A percentile compares a stretch with the other conserved stretches of the same genome.
Evolutionary conservation across 257 asterid species (phyloP).

Genomic region (Plantago ovata): DNA sequence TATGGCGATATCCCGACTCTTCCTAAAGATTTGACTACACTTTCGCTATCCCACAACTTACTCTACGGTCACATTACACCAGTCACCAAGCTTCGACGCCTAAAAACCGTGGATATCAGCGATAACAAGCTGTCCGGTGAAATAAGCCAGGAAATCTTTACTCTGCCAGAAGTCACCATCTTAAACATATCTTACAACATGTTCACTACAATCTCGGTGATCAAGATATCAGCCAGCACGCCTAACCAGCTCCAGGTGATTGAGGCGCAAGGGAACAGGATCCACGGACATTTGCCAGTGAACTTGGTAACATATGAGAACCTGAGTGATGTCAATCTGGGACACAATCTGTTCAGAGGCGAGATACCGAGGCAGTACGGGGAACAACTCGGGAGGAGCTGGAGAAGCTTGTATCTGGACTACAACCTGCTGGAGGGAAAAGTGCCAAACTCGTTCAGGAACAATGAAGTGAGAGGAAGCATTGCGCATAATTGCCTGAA

Average conservation of each 20-base stretch:
- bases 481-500: conserved; percentile 43
- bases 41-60: conserved; percentile 29
- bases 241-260: conserved; percentile 26
- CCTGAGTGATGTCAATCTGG: conserved; percentile 34
- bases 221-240: conserved; percentile 7
- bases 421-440: conserved; percentile 40
- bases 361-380: conserved; percentile 37
- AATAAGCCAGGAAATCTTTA: conserved; percentile 25
- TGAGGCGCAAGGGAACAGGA: conserved; percentile 30
- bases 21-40: conserved; percentile 25
- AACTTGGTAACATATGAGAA: conserved; percentile 29
- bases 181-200: conserved; percentile 32
- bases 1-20: conserved; percentile 36
- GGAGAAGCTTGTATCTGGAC: conserved; percentile 38
- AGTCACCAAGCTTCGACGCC: conserved; percentile 24
- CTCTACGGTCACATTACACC: conserved; percentile 33
- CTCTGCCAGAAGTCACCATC: conserved; percentile 25
- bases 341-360: conserved; percentile 39
- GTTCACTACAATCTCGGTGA: conserved; percentile 29
- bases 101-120: conserved; percentile 34
- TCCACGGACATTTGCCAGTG: conserved; percentile 35
- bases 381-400: conserved; percentile 15
- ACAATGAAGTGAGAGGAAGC: conserved; percentile 26
- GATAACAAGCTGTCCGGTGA: conserved; percentile 39
- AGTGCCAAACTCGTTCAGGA: conserved; percentile 25